These are phyloP conservation scores for Begonia loranthoides DNA, from an alignment of 306 rosid genomes.

Conservation along the genomic window DNA sequence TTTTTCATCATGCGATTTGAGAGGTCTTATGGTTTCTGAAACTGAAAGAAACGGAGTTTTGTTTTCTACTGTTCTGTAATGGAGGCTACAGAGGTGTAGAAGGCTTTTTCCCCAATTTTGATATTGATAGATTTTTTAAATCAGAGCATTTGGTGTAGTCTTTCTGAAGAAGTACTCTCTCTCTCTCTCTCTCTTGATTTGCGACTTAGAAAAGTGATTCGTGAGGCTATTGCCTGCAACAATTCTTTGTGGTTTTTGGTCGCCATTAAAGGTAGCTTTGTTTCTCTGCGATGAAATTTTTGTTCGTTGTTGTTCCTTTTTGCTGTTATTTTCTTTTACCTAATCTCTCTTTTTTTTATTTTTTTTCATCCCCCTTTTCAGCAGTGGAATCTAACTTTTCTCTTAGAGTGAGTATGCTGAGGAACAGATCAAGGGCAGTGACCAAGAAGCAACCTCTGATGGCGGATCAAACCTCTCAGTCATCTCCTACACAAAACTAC, in stretches of 20 bases:
- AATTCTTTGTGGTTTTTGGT: not conserved
- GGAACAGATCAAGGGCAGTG: slow-evolving; percentile 62
- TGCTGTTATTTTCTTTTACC: not conserved
- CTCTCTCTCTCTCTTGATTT: not conserved
- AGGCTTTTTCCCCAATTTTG: not conserved
- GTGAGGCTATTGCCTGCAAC: not conserved
- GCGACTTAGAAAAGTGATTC: not conserved
- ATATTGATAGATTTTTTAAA: no score
- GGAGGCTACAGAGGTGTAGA: slow-evolving; percentile 1
- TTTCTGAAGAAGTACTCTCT: not conserved
- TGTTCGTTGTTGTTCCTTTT: not conserved
- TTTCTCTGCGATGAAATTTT: not conserved
- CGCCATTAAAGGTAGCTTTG: not conserved
- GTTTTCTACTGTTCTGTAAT: not conserved
- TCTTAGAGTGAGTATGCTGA: slow-evolving; percentile 26
- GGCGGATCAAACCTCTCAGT: slow-evolving; percentile 52
- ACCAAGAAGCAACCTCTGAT: slow-evolving; percentile 48
- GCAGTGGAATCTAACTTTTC: not conserved
- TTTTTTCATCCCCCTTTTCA: not conserved
- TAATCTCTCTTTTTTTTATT: no score
- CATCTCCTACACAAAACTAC: slow-evolving; percentile 26
- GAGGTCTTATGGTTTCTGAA: slow-evolving; percentile 8
- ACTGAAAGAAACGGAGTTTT: not conserved
- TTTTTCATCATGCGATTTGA: not conserved
- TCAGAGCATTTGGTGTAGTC: not conserved